Percentiles rank a stretch among this genome's conserved stretches.
Evolutionary conservation across 2,329 filamentous ascomycete genomes (phyloP).

Genomic region (Penicillium sp.): DNA sequence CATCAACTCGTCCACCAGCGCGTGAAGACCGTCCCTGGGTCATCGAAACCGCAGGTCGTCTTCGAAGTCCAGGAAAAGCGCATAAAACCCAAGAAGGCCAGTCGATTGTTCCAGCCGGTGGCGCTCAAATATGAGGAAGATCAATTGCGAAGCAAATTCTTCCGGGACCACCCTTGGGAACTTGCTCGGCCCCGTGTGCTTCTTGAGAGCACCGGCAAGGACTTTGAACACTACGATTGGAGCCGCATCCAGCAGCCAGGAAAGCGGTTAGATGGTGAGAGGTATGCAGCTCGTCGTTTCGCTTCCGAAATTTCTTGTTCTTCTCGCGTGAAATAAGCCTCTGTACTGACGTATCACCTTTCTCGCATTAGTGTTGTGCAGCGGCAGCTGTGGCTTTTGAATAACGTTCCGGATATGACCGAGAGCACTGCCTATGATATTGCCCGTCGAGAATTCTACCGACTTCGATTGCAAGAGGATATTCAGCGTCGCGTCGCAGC

Average conservation of each 20-base stretch:
- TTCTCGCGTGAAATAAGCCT: background rate
- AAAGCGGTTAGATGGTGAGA: constrained; percentile 76
- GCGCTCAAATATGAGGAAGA: constrained; percentile 80
- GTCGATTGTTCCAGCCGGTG: constrained; percentile 75
- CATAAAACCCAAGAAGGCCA: constrained; percentile 60
- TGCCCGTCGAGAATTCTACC: constrained; percentile 87
- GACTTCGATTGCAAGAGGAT: constrained; percentile 74
- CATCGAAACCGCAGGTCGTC: constrained; percentile 34
- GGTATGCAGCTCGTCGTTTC: constrained; percentile 50
- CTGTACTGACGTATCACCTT: constrained; percentile 13
- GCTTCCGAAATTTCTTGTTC: background rate
- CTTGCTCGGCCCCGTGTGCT: constrained; percentile 81
- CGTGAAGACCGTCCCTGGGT: constrained; percentile 30
- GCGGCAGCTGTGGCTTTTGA: constrained; percentile 80
- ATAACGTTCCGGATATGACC: constrained; percentile 56
- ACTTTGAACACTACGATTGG: constrained; percentile 75
- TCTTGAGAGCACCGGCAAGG: constrained; percentile 79
- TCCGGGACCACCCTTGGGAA: constrained; percentile 95
- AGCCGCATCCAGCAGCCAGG: constrained; percentile 69
- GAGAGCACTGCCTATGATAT: constrained; percentile 74
- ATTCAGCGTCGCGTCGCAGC: constrained; percentile 75
- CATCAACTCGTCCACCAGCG: constrained; percentile 43
- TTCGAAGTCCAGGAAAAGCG: constrained; percentile 36
- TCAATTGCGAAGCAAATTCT: constrained; percentile 73
- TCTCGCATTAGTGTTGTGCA: constrained; percentile 70